Base-by-base conservation (phyloP, 2,329 filamentous ascomycete species). In the Fusarium sp. region DNA sequence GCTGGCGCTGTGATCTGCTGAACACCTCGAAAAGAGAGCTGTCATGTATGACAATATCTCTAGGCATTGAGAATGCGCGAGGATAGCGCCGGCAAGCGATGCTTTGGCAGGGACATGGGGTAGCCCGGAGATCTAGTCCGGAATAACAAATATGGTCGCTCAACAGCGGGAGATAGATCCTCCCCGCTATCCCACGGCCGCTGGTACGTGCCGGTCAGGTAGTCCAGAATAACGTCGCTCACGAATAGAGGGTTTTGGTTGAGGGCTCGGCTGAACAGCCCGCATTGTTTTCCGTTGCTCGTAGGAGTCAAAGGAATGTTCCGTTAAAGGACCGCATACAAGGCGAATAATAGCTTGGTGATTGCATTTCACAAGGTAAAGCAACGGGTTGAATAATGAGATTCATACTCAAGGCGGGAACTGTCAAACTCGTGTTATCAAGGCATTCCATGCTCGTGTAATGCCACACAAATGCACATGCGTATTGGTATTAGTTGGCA, bases 111-210 rank as follows among this genome's bases (percentile, higher is more conserved):
- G 43, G 26, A 57, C 54, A 55, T 59, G 58, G 60, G 53, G 47
- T 58, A 59, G 58, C 36, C 42, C 56, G 53, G 56, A 60, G 47
- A 67, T 70, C 67, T 65, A 60, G 36, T 67, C 62, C 61, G 57
- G 58, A 60, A 53, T 52, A 55, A 49, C 49, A 52, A 31, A 38
- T 54, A 41, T 40, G 61, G 68, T 70, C 44, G 47, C 58, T 61
- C 64, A 70, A 43, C 56, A 63, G 60, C 62, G 61, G 66, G 55
- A 62, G 50, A 44, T 35, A 58, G 58, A 67, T 68, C 55, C 34
- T 62, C 65, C 49, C 62, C 43, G 56, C 57, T 51, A 47, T 62
- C 50, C 51, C 51, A 68, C 41, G 42, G 31, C 39, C 57, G 53
- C 38, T 36, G 42, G 43, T 53, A 46, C 54, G 52, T 53, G 41